Base-by-base conservation (phyloP, 106 monocot genomes). In the Dendrobium chrysotoxum region DNA sequence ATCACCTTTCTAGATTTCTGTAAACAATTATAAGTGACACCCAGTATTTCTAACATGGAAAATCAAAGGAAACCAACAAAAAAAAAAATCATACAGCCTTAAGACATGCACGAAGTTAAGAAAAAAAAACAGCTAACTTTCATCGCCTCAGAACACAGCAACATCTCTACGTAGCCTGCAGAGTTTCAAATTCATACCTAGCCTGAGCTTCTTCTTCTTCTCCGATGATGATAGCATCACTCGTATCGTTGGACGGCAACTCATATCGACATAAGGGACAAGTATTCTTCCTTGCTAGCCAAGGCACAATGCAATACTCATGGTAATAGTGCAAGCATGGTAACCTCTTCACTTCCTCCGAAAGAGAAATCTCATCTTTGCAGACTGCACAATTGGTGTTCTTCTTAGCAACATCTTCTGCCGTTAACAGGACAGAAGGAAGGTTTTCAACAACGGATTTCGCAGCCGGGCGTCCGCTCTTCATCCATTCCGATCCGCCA, bases 191-290 rank as follows among this genome's bases (percentile, higher is more conserved):
- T 71, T 85, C 84, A 82, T 84, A 88, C 84, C 88, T 81, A 66
- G 54, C 25, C 21, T 15, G 25, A 11, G 77, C 54, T 5, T 83
- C 80, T 39, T 40, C 77, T 8, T 46, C 46, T 12, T 46, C 46
- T 1, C 46, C 46, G 46, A 46, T 0, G 46, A 46, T 46, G 46
- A 12, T 12, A 11, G 13, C 50, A 50, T 88, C 92, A 21, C 90
- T 84, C 0, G 82, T 57, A 72, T 97, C 92, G 68, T 90, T 91
- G 0, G 94, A 89, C 0, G 90, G 97, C 81, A 97, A 81, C 84
- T 97, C 97, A 38, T 79, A 83, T 25, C 97, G 84, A 64, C 97
- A 97, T 12, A 97, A 86, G 28, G 97, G 97, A 65, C 97, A 97
- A 3, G 97, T 92, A 77, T 97, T 97, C 41, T 89, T 78, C 50